phyloP scores from a whole-genome alignment of 768 basidiomycete genomes.

The Gymnopilus junonius region DNA sequence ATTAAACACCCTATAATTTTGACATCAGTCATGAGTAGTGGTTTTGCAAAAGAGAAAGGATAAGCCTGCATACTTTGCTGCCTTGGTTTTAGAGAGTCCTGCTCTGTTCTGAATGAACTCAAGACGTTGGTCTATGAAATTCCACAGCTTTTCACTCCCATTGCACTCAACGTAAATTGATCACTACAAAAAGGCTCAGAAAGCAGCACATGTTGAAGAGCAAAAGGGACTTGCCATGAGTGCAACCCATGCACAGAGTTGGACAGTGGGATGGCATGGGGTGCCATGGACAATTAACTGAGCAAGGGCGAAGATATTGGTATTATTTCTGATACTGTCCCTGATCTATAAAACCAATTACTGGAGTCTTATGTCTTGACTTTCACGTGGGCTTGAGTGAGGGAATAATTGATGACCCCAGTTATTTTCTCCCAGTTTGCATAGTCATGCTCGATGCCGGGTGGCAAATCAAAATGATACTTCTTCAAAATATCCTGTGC shows the following conservation, averaged over 20 bases:
- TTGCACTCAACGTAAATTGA: slow-evolving; percentile 10
- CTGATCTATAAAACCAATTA: neutral
- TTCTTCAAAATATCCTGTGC: slow-evolving; percentile 4
- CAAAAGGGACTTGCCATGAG: slow-evolving; percentile 16
- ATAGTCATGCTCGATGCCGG: slow-evolving; percentile 11
- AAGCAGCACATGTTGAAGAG: slow-evolving; percentile 4
- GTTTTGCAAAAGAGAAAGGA: neutral
- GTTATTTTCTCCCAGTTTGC: slow-evolving; percentile 12
- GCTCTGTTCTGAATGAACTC: slow-evolving; percentile 6
- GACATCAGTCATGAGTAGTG: neutral
- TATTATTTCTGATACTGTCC: slow-evolving; percentile 6
- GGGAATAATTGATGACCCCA: slow-evolving; percentile 3
- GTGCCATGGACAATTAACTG: slow-evolving; percentile 12
- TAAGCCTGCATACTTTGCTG: neutral
- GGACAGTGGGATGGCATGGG: slow-evolving; percentile 12
- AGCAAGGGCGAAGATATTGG: slow-evolving; percentile 7
- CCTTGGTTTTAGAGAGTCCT: neutral
- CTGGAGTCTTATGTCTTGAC: neutral
- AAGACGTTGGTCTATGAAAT: slow-evolving; percentile 12
- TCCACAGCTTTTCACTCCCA: slow-evolving; percentile 16
- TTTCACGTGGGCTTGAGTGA: slow-evolving; percentile 12
- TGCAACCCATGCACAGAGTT: slow-evolving; percentile 14
- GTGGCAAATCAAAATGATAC: slow-evolving; percentile 6
- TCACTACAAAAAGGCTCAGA: slow-evolving; percentile 3
- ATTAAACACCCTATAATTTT: slow-evolving; percentile 8